These are phyloP conservation scores for Trichomonas gallinae DNA, from an alignment of 208 protist genomes.

Conservation along the genomic window DNA sequence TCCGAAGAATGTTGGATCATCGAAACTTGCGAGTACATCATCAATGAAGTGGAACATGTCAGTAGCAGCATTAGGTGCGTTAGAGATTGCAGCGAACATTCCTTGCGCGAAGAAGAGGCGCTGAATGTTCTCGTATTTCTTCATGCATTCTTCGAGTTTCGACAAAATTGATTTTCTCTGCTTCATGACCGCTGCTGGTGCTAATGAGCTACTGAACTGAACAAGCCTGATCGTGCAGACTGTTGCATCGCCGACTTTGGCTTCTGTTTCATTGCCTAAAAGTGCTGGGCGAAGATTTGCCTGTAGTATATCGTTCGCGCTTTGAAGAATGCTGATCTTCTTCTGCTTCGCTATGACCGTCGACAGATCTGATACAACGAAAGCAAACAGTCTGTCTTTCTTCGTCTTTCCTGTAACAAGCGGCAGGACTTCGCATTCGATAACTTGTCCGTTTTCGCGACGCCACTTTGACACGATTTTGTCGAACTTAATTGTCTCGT, in stretches of 20 bases:
- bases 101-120: not conserved
- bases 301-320: not conserved
- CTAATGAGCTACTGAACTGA: not conserved
- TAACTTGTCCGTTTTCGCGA: not conserved
- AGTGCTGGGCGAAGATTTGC: not conserved
- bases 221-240: not conserved
- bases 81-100: not conserved
- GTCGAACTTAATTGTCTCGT: not conserved
- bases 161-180: not conserved
- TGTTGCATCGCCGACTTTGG: not conserved
- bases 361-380: not conserved
- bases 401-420: not conserved
- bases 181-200: not conserved
- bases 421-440: not conserved
- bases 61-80: not conserved
- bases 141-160: not conserved
- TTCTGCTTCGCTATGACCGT: not conserved
- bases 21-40: not conserved
- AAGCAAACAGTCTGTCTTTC: not conserved
- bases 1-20: not conserved
- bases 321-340: not conserved
- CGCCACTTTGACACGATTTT: not conserved
- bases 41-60: not conserved
- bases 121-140: not conserved
- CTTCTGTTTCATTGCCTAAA: not conserved